phyloP scores from a whole-genome alignment of 352 stramenopile species.

The Aphanomyces euteiches region DNA sequence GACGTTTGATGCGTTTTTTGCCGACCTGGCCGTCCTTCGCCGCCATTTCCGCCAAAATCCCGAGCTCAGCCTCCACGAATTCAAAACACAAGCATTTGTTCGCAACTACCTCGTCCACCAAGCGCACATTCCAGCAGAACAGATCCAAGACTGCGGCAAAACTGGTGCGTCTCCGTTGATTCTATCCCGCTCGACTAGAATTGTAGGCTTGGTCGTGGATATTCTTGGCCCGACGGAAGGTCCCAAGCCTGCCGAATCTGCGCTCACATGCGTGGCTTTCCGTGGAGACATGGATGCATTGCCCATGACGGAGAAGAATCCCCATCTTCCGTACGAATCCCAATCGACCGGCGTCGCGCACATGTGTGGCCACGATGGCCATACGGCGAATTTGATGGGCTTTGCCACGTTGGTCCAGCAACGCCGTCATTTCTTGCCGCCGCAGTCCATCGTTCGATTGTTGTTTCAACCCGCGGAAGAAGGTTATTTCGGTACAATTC shows the following conservation, averaged over 20 bases:
- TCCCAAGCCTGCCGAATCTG: slow-evolving; percentile 32
- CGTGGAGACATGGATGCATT: slow-evolving; percentile 95
- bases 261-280: slow-evolving; percentile 80
- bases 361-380: slow-evolving; percentile 94
- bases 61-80: slow-evolving; percentile 90
- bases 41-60: slow-evolving; percentile 84
- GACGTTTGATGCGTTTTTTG: slow-evolving; percentile 6
- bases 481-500: slow-evolving; percentile 40
- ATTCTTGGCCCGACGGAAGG: slow-evolving; percentile 51
- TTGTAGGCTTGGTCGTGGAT: slow-evolving; percentile 82
- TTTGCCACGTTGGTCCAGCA: slow-evolving; percentile 74
- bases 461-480: slow-evolving; percentile 96
- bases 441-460: slow-evolving; percentile 82
- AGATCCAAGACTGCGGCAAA: slow-evolving; percentile 69
- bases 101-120: slow-evolving; percentile 74
- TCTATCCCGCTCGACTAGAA: not conserved
- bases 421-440: slow-evolving; percentile 64
- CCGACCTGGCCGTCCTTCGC: slow-evolving; percentile 39
- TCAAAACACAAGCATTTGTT: slow-evolving; percentile 84
- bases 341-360: slow-evolving; percentile 70
- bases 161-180: slow-evolving; percentile 43
- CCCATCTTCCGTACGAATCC: slow-evolving; percentile 74
- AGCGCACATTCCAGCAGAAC: slow-evolving; percentile 67
- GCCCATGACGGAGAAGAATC: slow-evolving; percentile 85
- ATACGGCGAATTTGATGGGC: slow-evolving; percentile 92